phyloP scores from a whole-genome alignment of 78 protist species.

The Cavenderia fasciculata region DNA sequence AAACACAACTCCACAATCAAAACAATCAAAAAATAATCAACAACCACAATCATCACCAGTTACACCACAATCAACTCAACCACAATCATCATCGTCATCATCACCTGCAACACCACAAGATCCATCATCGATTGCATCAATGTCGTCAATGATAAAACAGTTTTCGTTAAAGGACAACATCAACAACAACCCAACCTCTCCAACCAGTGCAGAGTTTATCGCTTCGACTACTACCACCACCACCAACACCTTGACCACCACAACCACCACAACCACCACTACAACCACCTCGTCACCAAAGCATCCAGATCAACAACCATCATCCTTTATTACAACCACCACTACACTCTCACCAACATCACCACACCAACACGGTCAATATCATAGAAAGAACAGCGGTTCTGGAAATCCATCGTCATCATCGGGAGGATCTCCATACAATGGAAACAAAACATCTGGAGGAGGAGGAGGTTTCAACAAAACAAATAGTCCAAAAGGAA shows the following conservation, averaged over 20 bases:
- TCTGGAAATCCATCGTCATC: too few species aligned
- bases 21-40: background rate
- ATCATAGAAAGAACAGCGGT: too few species aligned
- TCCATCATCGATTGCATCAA: background rate
- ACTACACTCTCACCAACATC: too few species aligned
- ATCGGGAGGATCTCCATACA: too few species aligned
- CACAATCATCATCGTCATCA: background rate
- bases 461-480: too few species aligned
- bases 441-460: too few species aligned
- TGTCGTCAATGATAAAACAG: slow-evolving; percentile 11
- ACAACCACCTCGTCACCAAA: too few species aligned
- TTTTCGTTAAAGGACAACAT: background rate
- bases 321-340: too few species aligned
- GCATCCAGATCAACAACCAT: too few species aligned
- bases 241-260: background rate
- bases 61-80: background rate
- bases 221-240: background rate
- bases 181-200: background rate
- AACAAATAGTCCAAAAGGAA: too few species aligned
- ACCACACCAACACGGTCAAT: too few species aligned
- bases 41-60: background rate
- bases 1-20: too few species aligned
- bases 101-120: slow-evolving; percentile 3
- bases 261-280: background rate
- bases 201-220: background rate